phyloP scores from a whole-genome alignment of 1,284 basidiomycete species.

The Rhizoctonia solani region DNA sequence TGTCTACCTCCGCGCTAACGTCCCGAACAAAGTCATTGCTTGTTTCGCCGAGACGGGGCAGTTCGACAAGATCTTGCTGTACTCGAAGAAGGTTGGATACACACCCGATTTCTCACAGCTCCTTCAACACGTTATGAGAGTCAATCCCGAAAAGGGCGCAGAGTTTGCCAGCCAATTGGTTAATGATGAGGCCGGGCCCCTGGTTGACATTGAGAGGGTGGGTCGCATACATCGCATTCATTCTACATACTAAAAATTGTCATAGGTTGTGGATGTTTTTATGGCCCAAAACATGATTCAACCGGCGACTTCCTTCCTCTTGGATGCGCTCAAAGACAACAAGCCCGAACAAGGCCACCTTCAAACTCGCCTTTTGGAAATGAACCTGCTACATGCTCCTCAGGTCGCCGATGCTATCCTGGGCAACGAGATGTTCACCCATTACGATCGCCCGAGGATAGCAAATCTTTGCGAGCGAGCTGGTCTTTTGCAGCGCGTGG shows the following conservation, averaged over 20 bases:
- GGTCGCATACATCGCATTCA: constrained; percentile 41
- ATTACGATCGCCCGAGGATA: constrained; percentile 96
- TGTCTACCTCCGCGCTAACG: constrained; percentile 96
- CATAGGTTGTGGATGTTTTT: constrained; percentile 93
- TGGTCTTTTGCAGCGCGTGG: constrained; percentile 87
- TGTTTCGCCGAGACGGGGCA: constrained; percentile 99
- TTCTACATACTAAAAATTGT: constrained; percentile 1
- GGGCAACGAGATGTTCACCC: constrained; percentile 98
- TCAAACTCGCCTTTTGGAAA: constrained; percentile 96
- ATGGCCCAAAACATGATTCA: constrained; percentile 99
- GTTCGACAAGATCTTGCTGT: constrained; percentile 97
- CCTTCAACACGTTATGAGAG: constrained; percentile 96
- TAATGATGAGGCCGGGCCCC: constrained; percentile 90
- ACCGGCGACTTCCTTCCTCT: constrained; percentile 96
- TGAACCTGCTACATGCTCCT: constrained; percentile 97
- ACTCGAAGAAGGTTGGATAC: constrained; percentile 97
- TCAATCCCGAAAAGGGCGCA: constrained; percentile 96
- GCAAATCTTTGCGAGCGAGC: constrained; percentile 99
- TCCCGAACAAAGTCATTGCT: constrained; percentile 98
- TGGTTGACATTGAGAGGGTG: constrained; percentile 93
- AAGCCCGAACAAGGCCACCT: constrained; percentile 95
- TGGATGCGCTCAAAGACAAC: constrained; percentile 99
- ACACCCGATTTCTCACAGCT: constrained; percentile 92
- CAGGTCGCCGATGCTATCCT: constrained; percentile 99
- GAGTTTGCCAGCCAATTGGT: constrained; percentile 97